These are phyloP conservation scores for Rhynchosporium agropyri DNA, from an alignment of 2,329 filamentous ascomycete genomes.

Conservation along the genomic window DNA sequence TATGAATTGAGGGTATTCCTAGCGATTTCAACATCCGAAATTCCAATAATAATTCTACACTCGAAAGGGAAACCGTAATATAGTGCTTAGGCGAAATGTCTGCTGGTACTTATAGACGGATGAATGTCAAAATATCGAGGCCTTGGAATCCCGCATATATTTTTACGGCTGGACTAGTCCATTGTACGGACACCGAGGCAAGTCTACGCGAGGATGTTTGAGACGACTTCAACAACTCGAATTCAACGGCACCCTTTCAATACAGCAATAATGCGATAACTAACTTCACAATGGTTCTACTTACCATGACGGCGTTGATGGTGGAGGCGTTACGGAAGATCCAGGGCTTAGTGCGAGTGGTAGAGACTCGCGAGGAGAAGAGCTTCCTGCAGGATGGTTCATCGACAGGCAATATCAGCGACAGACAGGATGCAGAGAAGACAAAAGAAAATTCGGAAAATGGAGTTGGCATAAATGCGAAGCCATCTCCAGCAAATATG, in stretches of 20 bases:
- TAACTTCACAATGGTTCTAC: slow-evolving; percentile 64
- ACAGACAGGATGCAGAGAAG: neutral
- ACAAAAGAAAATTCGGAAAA: neutral
- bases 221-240: slow-evolving; percentile 14
- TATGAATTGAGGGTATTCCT: slow-evolving; percentile 15
- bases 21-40: slow-evolving; percentile 5
- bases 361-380: neutral
- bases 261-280: slow-evolving; percentile 20
- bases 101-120: neutral
- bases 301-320: slow-evolving; percentile 73
- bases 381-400: neutral
- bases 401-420: neutral
- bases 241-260: neutral
- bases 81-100: neutral
- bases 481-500: neutral
- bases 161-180: slow-evolving; percentile 35
- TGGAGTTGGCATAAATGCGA: neutral
- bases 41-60: slow-evolving; percentile 14
- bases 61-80: slow-evolving; percentile 9
- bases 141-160: slow-evolving; percentile 33
- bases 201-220: slow-evolving; percentile 29
- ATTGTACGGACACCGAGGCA: slow-evolving; percentile 31
- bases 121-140: slow-evolving; percentile 21
- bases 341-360: slow-evolving; percentile 27
- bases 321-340: slow-evolving; percentile 60